These are phyloP conservation scores for Blastobotrys petasosporus DNA, from an alignment of 1,139 yeast genomes.

Conservation along the genomic window DNA sequence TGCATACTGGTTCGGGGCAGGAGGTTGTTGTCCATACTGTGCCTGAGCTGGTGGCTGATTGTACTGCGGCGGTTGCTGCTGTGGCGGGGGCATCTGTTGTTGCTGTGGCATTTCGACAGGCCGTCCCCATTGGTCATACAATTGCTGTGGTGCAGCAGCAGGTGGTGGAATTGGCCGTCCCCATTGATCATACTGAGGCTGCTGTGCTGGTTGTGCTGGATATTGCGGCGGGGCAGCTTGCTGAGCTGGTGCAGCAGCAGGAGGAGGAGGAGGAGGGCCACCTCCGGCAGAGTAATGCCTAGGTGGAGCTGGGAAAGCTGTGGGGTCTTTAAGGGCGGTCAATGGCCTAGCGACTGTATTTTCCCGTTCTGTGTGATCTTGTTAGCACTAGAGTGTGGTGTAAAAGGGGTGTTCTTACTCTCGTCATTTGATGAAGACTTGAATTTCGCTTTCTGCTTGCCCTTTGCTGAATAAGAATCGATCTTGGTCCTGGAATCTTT, in stretches of 20 bases:
- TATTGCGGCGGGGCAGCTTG: constrained; percentile 13
- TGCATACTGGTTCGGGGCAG: constrained; percentile 8
- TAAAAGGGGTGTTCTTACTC: constrained; percentile 8
- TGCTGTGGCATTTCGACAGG: constrained; percentile 20
- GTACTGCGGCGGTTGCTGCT: constrained; percentile 13
- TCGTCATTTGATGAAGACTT: constrained; percentile 3
- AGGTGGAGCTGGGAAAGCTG: constrained; percentile 52
- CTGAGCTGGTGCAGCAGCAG: constrained; percentile 14
- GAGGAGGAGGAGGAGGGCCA: constrained; percentile 15
- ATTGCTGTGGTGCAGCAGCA: no score
- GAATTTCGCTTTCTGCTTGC: constrained; percentile 1
- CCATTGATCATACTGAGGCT: constrained; percentile 4
- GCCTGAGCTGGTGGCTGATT: constrained; percentile 12
- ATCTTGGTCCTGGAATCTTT: constrained; percentile 19
- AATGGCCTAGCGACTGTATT: constrained; percentile 31
- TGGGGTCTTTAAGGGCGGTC: constrained; percentile 37
- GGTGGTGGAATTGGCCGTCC: constrained; percentile 5
- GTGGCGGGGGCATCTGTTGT: constrained; percentile 26
- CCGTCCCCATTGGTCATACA: constrained; percentile 1
- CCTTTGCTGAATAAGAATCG: constrained; percentile 16
- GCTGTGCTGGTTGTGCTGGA: constrained; percentile 13
- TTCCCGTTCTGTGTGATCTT: constrained; percentile 11
- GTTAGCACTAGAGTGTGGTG: constrained; percentile 1
- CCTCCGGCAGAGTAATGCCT: constrained; percentile 31
- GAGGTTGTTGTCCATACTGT: constrained; percentile 9